Conservation (phyloP, 2,329 filamentous ascomycete genomes). For the Trichoderma oligosporum region DNA sequence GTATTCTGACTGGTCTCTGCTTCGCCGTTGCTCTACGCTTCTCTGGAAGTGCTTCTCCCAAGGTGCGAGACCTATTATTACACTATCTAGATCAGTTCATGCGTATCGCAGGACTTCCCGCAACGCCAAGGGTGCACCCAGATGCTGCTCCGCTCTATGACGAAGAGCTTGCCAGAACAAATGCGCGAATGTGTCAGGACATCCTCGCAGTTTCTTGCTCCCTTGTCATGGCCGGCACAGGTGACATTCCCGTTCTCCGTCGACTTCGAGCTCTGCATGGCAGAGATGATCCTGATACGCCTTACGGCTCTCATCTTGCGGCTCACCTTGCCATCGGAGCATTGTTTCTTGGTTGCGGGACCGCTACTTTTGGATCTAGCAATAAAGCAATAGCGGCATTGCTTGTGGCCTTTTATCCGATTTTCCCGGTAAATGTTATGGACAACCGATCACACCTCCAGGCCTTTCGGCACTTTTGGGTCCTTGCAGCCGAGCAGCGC, state of each 20-base stretch:
- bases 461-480: conserved; percentile 96
- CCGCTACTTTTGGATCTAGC: conserved; percentile 84
- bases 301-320: conserved; percentile 91
- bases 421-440: conserved; percentile 83
- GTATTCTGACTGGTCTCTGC: conserved; percentile 84
- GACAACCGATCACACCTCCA: conserved; percentile 95
- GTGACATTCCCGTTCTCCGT: conserved; percentile 80
- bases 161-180: conserved; percentile 74
- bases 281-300: conserved; percentile 74
- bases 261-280: conserved; percentile 85
- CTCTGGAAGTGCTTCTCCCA: conserved; percentile 65
- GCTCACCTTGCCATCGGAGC: conserved; percentile 87
- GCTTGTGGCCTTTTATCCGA: conserved; percentile 87
- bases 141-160: conserved; percentile 61
- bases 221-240: conserved; percentile 93
- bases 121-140: conserved; percentile 28
- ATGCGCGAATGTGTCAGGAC: conserved; percentile 87
- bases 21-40: conserved; percentile 73
- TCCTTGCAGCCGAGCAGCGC: conserved; percentile 82
- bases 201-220: conserved; percentile 76
- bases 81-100: conserved; percentile 85
- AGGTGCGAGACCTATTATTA: conserved; percentile 76
- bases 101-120: conserved; percentile 62
- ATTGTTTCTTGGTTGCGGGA: conserved; percentile 88
- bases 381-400: conserved; percentile 82